Conservation (phyloP, 2,329 filamentous ascomycete species). For the Alternaria arborescens region DNA sequence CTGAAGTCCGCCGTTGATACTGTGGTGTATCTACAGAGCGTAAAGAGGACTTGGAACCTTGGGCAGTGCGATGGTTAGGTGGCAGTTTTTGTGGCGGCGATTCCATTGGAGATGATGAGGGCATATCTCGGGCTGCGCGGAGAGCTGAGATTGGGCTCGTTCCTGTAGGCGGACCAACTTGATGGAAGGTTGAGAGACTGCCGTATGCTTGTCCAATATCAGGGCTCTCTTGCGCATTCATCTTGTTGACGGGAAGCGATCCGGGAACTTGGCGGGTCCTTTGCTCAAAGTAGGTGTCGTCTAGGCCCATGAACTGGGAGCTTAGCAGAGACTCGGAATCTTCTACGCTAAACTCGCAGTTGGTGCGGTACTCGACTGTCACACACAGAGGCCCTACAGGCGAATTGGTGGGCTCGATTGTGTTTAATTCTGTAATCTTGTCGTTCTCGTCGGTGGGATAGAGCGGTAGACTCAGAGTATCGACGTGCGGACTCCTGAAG, state of each 20-base stretch:
- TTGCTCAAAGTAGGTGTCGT: slow-evolving; percentile 86
- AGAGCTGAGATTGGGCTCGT: slow-evolving; percentile 88
- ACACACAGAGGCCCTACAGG: slow-evolving; percentile 85
- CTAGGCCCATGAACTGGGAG: slow-evolving; percentile 90
- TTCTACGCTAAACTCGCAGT: slow-evolving; percentile 90
- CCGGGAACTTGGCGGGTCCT: slow-evolving; percentile 72
- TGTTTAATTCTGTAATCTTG: slow-evolving; percentile 70
- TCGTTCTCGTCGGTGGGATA: slow-evolving; percentile 63
- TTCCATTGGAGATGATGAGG: slow-evolving; percentile 60
- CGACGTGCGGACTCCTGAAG: slow-evolving; percentile 62
- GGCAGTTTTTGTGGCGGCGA: slow-evolving; percentile 61
- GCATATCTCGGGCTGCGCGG: slow-evolving; percentile 69
- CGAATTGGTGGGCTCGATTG: slow-evolving; percentile 84
- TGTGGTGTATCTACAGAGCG: slow-evolving; percentile 61
- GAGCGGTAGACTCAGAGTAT: slow-evolving; percentile 76
- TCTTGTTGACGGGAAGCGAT: slow-evolving; percentile 74
- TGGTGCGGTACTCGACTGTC: slow-evolving; percentile 82
- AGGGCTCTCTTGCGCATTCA: slow-evolving; percentile 55
- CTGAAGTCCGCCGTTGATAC: slow-evolving; percentile 75
- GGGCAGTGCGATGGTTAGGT: slow-evolving; percentile 55
- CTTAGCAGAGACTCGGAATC: slow-evolving; percentile 90
- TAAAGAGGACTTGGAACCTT: slow-evolving; percentile 60
- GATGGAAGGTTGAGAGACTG: slow-evolving; percentile 86
- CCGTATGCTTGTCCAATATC: slow-evolving; percentile 85
- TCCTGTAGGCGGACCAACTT: slow-evolving; percentile 75